Conservation (phyloP, 2,329 filamentous ascomycete species). For the Daldinia sp. region DNA sequence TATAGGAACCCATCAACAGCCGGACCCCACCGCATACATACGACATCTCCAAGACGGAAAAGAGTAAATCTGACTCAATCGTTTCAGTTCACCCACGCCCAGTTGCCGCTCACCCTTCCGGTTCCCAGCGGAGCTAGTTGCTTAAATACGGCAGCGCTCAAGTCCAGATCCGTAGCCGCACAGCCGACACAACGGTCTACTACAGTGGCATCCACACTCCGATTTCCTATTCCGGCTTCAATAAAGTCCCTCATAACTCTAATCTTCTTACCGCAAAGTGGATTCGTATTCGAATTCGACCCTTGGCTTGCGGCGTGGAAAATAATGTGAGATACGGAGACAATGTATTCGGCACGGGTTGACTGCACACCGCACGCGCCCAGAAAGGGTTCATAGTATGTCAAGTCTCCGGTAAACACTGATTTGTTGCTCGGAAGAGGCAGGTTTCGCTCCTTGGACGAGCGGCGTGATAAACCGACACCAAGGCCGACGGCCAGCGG, state of each 20-base stretch:
- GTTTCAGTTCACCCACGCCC: conserved; percentile 46
- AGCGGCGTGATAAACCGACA: conserved; percentile 37
- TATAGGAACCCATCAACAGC: conserved; percentile 22
- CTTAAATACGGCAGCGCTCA: conserved; percentile 57
- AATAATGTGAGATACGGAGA: conserved; percentile 71
- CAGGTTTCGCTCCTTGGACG: conserved; percentile 22
- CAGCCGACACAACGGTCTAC: conserved; percentile 72
- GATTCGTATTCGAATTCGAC: conserved; percentile 69
- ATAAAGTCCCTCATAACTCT: conserved; percentile 60
- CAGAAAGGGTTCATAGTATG: conserved; percentile 71
- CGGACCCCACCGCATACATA: conserved; percentile 19
- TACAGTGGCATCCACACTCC: conserved; percentile 64
- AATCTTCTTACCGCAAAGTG: conserved; percentile 73
- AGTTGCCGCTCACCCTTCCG: conserved; percentile 50
- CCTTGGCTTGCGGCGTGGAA: conserved; percentile 67
- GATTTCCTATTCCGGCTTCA: conserved; percentile 52
- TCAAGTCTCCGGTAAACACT: conserved; percentile 69
- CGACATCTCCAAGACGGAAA: not conserved
- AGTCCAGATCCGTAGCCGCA: conserved; percentile 56
- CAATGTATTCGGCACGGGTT: conserved; percentile 64
- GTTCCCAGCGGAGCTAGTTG: conserved; percentile 54
- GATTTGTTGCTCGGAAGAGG: conserved; percentile 35
- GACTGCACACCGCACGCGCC: conserved; percentile 74
- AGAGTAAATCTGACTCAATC: not conserved
- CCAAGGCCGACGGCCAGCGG: conserved; percentile 43